These are phyloP conservation scores for Cornus florida DNA, from an alignment of 148 eudicot species.

Conservation along the genomic window DNA sequence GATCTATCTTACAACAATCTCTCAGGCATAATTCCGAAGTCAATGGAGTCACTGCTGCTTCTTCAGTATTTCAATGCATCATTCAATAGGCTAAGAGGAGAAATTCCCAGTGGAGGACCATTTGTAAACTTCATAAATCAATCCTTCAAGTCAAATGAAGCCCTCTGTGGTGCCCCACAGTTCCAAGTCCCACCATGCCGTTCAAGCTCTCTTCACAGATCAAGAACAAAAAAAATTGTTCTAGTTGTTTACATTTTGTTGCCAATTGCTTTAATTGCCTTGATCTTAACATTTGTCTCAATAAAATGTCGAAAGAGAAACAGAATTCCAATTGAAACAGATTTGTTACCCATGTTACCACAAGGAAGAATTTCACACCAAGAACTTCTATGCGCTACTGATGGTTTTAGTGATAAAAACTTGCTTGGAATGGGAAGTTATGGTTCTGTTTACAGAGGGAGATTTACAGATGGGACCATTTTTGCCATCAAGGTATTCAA, in stretches of 20 bases:
- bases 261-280: neutral
- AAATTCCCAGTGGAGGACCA: too few relatives aligned
- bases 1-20: conserved; percentile 18
- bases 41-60: conserved; percentile 5
- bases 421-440: conserved; percentile 16
- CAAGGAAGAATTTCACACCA: conserved; percentile 12
- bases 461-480: neutral
- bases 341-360: neutral
- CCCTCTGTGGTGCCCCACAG: conserved; percentile 18
- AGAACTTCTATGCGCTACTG: conserved; percentile 14
- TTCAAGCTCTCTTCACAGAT: neutral
- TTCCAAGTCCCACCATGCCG: conserved; percentile 8
- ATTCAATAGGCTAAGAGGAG: too few relatives aligned
- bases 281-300: neutral
- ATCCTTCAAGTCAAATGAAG: conserved; percentile 11
- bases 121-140: too few relatives aligned
- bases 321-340: neutral
- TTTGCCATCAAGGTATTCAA: conserved; percentile 23
- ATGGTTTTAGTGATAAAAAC: conserved; percentile 14
- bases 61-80: conserved; percentile 3
- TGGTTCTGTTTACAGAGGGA: conserved; percentile 24
- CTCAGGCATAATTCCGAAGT: neutral
- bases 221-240: neutral
- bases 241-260: neutral
- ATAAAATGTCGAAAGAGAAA: neutral